Conservation (phyloP, 805 yeast genomes). For the Wickerhamiella siamensis region DNA sequence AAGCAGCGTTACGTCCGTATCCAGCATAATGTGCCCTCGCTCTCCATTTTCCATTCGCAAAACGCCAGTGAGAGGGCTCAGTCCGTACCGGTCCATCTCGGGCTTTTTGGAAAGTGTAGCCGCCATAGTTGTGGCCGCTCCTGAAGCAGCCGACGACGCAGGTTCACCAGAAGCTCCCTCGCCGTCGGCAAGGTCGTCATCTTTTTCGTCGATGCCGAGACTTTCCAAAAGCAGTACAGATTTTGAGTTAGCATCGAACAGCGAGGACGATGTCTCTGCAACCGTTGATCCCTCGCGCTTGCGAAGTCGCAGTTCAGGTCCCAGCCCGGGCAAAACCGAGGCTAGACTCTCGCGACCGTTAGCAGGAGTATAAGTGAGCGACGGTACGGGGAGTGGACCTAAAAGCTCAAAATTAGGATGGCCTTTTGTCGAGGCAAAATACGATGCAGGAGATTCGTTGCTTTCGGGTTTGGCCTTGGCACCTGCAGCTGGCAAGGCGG, state of each 20-base stretch:
- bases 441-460: background rate
- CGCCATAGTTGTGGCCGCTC: background rate
- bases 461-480: background rate
- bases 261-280: background rate
- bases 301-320: background rate
- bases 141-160: background rate
- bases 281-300: background rate
- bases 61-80: slow-evolving; percentile 47
- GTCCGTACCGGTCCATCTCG: slow-evolving; percentile 53
- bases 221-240: background rate
- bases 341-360: slow-evolving; percentile 1
- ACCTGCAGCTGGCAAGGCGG: background rate
- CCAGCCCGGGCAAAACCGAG: slow-evolving; percentile 1
- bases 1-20: slow-evolving; percentile 53
- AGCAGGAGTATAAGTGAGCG: background rate
- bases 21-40: slow-evolving; percentile 52
- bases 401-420: slow-evolving; percentile 1
- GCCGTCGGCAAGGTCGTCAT: background rate
- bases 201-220: background rate
- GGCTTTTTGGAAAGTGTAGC: background rate
- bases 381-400: background rate
- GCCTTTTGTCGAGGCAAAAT: background rate
- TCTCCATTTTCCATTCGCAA: slow-evolving; percentile 50
- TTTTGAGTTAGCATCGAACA: background rate
- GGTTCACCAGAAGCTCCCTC: background rate